phyloP scores from a whole-genome alignment of 495 filamentous ascomycete genomes.

The Penicillium samsonianum region DNA sequence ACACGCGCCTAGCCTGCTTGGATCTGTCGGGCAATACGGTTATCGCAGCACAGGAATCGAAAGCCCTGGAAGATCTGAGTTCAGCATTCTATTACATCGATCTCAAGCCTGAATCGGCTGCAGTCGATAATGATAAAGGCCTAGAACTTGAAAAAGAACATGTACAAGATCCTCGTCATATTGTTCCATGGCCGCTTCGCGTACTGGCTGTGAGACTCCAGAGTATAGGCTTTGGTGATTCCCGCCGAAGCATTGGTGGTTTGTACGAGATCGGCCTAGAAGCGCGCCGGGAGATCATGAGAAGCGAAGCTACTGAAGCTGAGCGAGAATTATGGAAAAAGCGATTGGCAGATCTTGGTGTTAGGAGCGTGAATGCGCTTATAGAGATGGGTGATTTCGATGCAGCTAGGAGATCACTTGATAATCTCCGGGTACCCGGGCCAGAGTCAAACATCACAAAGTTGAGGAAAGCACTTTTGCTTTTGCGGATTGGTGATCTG shows the following conservation, averaged over 20 bases:
- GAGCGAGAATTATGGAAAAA: constrained; percentile 64
- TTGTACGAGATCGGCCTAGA: constrained; percentile 87
- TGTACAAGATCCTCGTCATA: constrained; percentile 43
- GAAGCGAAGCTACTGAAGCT: constrained; percentile 24
- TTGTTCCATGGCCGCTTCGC: constrained; percentile 86
- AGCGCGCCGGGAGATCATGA: constrained; percentile 58
- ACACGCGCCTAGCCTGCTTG: constrained; percentile 81
- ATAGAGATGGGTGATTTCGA: constrained; percentile 90
- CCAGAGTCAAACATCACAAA: constrained; percentile 38
- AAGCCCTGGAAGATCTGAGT: constrained; percentile 77
- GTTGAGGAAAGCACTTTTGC: constrained; percentile 63
- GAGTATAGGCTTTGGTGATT: constrained; percentile 79
- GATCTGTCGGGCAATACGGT: constrained; percentile 68
- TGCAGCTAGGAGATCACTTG: constrained; percentile 70
- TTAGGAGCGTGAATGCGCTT: constrained; percentile 75
- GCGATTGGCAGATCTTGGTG: constrained; percentile 70
- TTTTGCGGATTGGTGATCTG: constrained; percentile 74
- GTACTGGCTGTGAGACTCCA: constrained; percentile 80
- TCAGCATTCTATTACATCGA: constrained; percentile 66
- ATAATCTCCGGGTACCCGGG: constrained; percentile 38
- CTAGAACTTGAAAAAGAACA: constrained; percentile 35
- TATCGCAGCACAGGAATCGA: constrained; percentile 83
- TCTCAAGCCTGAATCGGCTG: constrained; percentile 19
- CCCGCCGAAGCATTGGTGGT: constrained; percentile 78
- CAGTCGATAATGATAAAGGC: constrained; percentile 40